These are phyloP conservation scores for Boletus semigastroideus DNA, from an alignment of 1,284 basidiomycete species.

Conservation along the genomic window DNA sequence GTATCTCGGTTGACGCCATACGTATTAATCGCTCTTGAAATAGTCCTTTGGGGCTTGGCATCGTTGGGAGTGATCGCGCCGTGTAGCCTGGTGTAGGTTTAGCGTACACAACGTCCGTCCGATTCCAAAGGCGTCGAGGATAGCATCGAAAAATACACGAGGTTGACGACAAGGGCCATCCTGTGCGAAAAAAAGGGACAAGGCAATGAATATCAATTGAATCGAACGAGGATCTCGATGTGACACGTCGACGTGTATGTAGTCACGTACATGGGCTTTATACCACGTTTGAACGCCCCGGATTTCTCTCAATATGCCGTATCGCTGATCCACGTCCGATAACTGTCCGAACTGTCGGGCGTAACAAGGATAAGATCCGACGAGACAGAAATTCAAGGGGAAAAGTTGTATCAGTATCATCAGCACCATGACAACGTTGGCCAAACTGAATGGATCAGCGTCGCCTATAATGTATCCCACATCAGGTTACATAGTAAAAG, in stretches of 20 bases:
- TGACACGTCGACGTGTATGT: conserved; percentile 4
- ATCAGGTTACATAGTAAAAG: conserved; percentile 71
- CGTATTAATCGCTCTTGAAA: conserved; percentile 73
- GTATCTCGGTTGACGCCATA: conserved; percentile 67
- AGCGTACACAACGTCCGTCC: background rate
- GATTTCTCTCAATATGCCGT: conserved; percentile 70
- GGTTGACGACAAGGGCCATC: conserved; percentile 83
- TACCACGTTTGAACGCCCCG: conserved; percentile 61
- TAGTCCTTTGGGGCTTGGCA: conserved; percentile 56
- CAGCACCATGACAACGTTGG: background rate
- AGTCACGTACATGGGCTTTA: conserved; percentile 63
- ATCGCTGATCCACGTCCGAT: conserved; percentile 71
- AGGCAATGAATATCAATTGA: conserved; percentile 1
- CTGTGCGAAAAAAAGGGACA: conserved; percentile 31
- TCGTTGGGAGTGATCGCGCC: conserved; percentile 75
- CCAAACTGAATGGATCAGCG: background rate
- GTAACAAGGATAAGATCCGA: conserved; percentile 14
- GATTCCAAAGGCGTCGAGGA: background rate
- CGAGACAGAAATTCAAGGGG: background rate
- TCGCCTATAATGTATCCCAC: conserved; percentile 73
- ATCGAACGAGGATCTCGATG: conserved; percentile 9
- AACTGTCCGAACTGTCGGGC: conserved; percentile 53
- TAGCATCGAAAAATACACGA: conserved; percentile 38
- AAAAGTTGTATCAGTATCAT: background rate
- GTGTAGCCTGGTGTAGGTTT: background rate